Evolutionary conservation across 2,329 filamentous ascomycete genomes (phyloP).

Genomic region (Pyrenophora tritici-repentis): DNA sequence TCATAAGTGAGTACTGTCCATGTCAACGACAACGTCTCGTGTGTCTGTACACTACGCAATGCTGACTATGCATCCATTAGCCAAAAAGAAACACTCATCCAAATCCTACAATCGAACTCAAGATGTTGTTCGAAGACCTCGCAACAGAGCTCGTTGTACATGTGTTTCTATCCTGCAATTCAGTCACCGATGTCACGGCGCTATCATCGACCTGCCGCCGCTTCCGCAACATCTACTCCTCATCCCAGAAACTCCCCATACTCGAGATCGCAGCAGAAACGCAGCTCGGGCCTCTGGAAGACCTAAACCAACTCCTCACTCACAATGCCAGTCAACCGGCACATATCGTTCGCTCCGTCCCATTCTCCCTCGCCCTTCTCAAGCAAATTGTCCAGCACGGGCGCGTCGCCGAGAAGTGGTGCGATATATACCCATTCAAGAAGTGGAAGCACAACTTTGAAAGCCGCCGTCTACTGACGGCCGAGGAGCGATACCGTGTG

Average conservation of each 20-base stretch:
- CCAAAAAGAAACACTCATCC: background rate
- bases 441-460: constrained; percentile 65
- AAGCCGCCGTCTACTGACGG: constrained; percentile 58
- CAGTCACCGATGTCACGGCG: constrained; percentile 59
- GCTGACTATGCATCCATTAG: constrained; percentile 3
- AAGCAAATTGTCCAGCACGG: constrained; percentile 61
- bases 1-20: constrained; percentile 9
- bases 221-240: constrained; percentile 58
- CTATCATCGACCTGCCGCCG: constrained; percentile 61
- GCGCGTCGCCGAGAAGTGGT: constrained; percentile 61
- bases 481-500: constrained; percentile 56
- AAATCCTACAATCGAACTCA: constrained; percentile 22
- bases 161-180: constrained; percentile 59
- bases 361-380: constrained; percentile 60
- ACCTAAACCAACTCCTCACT: constrained; percentile 64
- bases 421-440: constrained; percentile 65
- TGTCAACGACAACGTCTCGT: no score
- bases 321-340: constrained; percentile 64
- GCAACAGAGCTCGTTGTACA: constrained; percentile 64
- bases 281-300: constrained; percentile 63
- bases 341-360: constrained; percentile 58
- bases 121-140: constrained; percentile 61
- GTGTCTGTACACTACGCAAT: background rate
- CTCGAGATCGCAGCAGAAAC: constrained; percentile 59
- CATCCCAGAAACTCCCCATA: constrained; percentile 60